Conservation (phyloP, 768 basidiomycete genomes). For the Suillus sp. region DNA sequence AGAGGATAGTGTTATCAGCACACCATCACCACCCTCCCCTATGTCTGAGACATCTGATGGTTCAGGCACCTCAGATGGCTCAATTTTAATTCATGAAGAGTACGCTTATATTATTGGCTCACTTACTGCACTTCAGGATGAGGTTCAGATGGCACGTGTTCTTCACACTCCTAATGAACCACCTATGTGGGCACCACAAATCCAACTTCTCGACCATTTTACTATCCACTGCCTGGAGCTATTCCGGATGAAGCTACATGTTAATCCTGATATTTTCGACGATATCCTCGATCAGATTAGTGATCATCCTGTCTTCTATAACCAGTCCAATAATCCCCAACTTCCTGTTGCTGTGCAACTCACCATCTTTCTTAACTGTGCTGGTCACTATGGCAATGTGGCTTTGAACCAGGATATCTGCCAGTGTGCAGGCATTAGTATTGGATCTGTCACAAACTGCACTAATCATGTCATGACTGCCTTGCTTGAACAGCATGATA, state of each 20-base stretch:
- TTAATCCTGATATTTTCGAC: constrained; percentile 31
- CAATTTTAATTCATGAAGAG: not conserved
- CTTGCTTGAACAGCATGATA: too few species aligned
- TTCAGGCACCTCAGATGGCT: not conserved
- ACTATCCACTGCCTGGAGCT: not conserved
- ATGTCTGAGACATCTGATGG: too few species aligned
- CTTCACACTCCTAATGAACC: not conserved
- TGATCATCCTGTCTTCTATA: constrained; percentile 18
- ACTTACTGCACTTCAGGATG: too few species aligned
- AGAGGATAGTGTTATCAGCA: too few species aligned
- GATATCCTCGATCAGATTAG: constrained; percentile 21
- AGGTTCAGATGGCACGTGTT: not conserved
- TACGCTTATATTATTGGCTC: not conserved
- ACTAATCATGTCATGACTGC: too few species aligned
- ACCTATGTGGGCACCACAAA: not conserved
- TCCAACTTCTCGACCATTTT: constrained; percentile 3
- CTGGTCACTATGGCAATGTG: constrained; percentile 11
- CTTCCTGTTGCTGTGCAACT: constrained; percentile 37
- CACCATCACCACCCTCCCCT: not conserved
- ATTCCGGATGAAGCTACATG: constrained; percentile 17
- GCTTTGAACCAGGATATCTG: constrained; percentile 18
- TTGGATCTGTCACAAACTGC: too few species aligned
- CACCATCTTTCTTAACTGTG: constrained; percentile 9
- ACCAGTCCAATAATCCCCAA: constrained; percentile 32
- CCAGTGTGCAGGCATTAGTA: too few species aligned